A percentile compares a stretch with the other conserved stretches of the same genome.
Conservation (phyloP, 805 yeast species). For the Starmerella khaoyaiensis region DNA sequence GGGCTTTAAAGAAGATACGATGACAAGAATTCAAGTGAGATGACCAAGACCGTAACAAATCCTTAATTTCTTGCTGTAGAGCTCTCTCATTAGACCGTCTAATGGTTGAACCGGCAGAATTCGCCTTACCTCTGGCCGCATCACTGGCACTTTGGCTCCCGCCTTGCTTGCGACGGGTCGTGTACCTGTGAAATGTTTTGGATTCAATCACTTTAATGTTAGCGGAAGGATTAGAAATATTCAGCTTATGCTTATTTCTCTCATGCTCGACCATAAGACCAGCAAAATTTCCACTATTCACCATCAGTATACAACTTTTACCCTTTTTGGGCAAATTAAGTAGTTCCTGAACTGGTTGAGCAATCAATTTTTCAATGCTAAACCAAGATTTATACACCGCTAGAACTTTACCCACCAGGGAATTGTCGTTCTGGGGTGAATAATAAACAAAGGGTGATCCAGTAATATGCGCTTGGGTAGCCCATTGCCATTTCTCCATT, state of each 20-base stretch:
- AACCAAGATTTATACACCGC: slow-evolving; percentile 60
- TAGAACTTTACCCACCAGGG: slow-evolving; percentile 34
- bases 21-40: slow-evolving; percentile 43
- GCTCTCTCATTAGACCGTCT: slow-evolving; percentile 86
- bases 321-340: slow-evolving; percentile 28
- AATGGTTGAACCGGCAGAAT: slow-evolving; percentile 84
- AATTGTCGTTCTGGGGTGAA: slow-evolving; percentile 31
- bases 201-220: slow-evolving; percentile 41
- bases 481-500: slow-evolving; percentile 18
- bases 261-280: slow-evolving; percentile 80
- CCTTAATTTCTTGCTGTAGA: slow-evolving; percentile 62
- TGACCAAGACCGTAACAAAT: slow-evolving; percentile 54
- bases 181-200: slow-evolving; percentile 85
- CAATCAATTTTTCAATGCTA: slow-evolving; percentile 29
- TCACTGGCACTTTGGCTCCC: slow-evolving; percentile 92
- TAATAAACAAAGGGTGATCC: slow-evolving; percentile 58
- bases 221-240: slow-evolving; percentile 44
- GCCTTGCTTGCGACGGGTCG: slow-evolving; percentile 94
- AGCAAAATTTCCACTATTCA: slow-evolving; percentile 97
- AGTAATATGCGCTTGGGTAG: slow-evolving; percentile 21
- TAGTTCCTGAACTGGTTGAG: slow-evolving; percentile 42
- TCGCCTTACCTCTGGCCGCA: slow-evolving; percentile 86
- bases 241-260: slow-evolving; percentile 35
- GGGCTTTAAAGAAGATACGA: slow-evolving; percentile 66
- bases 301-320: slow-evolving; percentile 70